Conservation (phyloP, 371 early-diverging fungal genomes). For the Funneliformis caledonium region DNA sequence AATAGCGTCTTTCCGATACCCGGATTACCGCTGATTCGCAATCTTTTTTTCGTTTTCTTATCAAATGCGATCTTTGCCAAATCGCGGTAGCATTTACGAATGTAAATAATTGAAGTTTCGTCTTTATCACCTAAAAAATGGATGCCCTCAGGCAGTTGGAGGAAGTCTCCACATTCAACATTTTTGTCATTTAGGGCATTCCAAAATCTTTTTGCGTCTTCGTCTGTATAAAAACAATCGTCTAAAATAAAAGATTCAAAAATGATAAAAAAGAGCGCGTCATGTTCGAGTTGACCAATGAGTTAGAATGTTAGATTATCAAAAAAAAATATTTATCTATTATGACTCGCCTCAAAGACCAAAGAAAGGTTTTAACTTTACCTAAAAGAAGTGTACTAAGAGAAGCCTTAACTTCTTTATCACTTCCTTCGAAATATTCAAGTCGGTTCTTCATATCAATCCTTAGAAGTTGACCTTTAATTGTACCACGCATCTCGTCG, state of each 20-base stretch:
- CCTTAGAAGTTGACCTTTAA: slow-evolving; percentile 6
- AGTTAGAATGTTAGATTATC: too few relatives aligned
- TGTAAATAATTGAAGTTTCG: not conserved
- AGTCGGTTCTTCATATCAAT: not conserved
- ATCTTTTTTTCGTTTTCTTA: slow-evolving; percentile 7
- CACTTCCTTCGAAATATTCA: slow-evolving; percentile 14
- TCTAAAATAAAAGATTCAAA: too few relatives aligned
- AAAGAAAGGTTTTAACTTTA: not conserved
- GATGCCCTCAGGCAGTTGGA: slow-evolving; percentile 3
- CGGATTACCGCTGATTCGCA: too few relatives aligned
- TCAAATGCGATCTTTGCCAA: not conserved
- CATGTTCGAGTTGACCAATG: too few relatives aligned
- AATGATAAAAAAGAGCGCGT: too few relatives aligned
- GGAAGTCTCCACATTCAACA: not conserved
- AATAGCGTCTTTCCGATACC: too few relatives aligned
- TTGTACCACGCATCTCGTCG: not conserved
- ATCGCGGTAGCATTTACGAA: slow-evolving; percentile 16
- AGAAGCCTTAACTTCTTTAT: slow-evolving; percentile 3
- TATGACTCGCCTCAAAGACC: too few relatives aligned
- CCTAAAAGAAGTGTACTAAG: not conserved
- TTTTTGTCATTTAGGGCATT: too few relatives aligned
- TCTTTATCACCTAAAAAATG: slow-evolving; percentile 25
- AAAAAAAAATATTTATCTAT: too few relatives aligned
- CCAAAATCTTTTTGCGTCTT: too few relatives aligned
- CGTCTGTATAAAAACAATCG: too few relatives aligned